These are phyloP conservation scores for Aspergillus brasiliensis DNA, from an alignment of 2,329 filamentous ascomycete species.

Conservation along the genomic window DNA sequence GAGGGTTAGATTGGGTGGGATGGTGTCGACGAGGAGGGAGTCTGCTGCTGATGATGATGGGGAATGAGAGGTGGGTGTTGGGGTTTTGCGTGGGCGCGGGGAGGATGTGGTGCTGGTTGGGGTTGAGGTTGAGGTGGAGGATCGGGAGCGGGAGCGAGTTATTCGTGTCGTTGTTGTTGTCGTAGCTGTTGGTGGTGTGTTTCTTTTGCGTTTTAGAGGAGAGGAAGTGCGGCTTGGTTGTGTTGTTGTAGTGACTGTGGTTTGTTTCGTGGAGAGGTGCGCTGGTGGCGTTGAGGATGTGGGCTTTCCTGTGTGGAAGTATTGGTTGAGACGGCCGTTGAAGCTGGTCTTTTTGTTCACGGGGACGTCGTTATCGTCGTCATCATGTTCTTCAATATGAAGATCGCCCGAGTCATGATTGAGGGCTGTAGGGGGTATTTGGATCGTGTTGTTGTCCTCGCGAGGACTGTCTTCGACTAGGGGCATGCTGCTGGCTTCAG, in stretches of 20 bases:
- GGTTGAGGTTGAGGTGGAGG: conserved; percentile 6
- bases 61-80: conserved; percentile 13
- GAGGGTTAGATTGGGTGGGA: conserved; percentile 47
- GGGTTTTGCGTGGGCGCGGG: neutral
- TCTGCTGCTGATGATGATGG: conserved; percentile 22
- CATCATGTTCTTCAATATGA: neutral
- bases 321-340: conserved; percentile 39
- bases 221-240: neutral
- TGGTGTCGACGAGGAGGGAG: conserved; percentile 49
- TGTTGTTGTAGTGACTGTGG: conserved; percentile 6
- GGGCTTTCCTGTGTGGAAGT: conserved; percentile 26
- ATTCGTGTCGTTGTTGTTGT: neutral
- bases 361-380: conserved; percentile 28
- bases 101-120: conserved; percentile 8
- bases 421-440: neutral
- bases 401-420: no score
- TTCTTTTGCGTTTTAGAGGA: neutral
- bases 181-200: neutral
- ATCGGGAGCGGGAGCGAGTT: conserved; percentile 1
- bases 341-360: conserved; percentile 40
- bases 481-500: conserved; percentile 7
- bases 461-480: neutral
- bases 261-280: neutral
- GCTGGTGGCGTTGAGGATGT: conserved; percentile 2
- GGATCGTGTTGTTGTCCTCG: neutral